Percentiles rank a stretch among this genome's conserved stretches.
Conservation (phyloP, 2,329 filamentous ascomycete species). For the Talaromyces sp. region DNA sequence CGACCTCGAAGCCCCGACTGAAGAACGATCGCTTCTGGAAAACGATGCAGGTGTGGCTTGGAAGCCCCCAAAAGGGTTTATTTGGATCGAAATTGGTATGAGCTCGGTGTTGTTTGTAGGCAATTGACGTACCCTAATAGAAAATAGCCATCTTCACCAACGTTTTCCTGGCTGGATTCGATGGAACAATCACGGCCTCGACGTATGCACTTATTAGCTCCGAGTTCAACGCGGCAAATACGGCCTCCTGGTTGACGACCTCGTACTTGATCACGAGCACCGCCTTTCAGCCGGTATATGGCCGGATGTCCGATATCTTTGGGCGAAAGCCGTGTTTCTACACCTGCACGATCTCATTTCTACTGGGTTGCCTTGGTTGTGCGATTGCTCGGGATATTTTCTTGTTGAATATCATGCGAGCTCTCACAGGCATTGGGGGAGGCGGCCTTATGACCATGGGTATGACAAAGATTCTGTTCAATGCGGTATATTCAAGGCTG, state of each 20-base stretch:
- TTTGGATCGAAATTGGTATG: conserved; percentile 53
- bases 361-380: conserved; percentile 64
- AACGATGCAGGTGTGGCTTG: conserved; percentile 25
- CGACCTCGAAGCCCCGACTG: conserved; percentile 11
- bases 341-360: conserved; percentile 58
- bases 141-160: conserved; percentile 56
- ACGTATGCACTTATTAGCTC: conserved; percentile 45
- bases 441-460: conserved; percentile 66
- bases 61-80: conserved; percentile 50
- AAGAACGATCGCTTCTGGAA: conserved; percentile 23
- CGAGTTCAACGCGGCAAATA: conserved; percentile 44
- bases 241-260: conserved; percentile 50
- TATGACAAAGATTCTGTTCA: conserved; percentile 12
- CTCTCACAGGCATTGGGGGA: conserved; percentile 67
- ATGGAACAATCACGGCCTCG: conserved; percentile 42
- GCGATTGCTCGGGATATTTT: conserved; percentile 62
- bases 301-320: conserved; percentile 67
- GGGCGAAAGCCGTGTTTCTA: conserved; percentile 60
- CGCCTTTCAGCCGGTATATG: conserved; percentile 69
- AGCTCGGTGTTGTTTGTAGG: neutral
- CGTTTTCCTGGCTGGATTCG: conserved; percentile 57
- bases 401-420: conserved; percentile 66
- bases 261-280: conserved; percentile 62
- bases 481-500: neutral
- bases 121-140: neutral